Evolutionary conservation across 2,329 filamentous ascomycete species (phyloP), one percentile per base, ranked within the genome.

Genomic region (Xylariales sp.): DNA sequence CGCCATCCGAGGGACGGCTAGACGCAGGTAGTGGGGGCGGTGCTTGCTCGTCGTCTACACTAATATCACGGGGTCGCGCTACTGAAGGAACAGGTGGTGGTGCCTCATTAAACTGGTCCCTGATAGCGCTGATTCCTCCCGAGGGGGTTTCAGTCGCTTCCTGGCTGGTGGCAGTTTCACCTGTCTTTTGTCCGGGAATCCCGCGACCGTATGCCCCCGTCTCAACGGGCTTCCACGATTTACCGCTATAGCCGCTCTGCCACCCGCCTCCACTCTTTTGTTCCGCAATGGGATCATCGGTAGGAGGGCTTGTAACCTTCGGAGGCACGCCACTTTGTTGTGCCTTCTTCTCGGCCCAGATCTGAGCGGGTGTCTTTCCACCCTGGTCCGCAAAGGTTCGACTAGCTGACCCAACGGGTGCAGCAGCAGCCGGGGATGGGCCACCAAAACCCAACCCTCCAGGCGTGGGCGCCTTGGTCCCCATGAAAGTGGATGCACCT

Each of bases 301-400:
- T 75, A 6, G 81, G 71, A 30, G 83, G 77, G 60, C 81, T 76
- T 50, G 86, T 77, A 23, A 83, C 79, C 58, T 84, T 79, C 34
- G 36, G 1, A 12, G 83, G 81, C 57, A 86, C 83, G 53, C 87
- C 90, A 59, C 90, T 86, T 78, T 96, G 90, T 68, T 90, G 90
- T 45, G 93, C 95, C 84, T 98, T 98, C 84, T 94, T 97, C 84
- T 99, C 96, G 0, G 95, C 95, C 96, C 96, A 99, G 43, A 97
- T 83, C 80, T 99, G 96, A 36, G 96, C 94, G 6, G 96, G 96
- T 5, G 96, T 98, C 84, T 98, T 99, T 69, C 96, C 96, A 70
- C 92, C 94, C 79, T 97, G 85, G 73, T 97, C 94, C 16, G 96
- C 96, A 83, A 98, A 99, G 0, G 94, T 97, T 76, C 93, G 90